These are phyloP conservation scores for Groenewaldozyma sp. DNA, from an alignment of 1,139 yeast genomes.

Conservation along the genomic window DNA sequence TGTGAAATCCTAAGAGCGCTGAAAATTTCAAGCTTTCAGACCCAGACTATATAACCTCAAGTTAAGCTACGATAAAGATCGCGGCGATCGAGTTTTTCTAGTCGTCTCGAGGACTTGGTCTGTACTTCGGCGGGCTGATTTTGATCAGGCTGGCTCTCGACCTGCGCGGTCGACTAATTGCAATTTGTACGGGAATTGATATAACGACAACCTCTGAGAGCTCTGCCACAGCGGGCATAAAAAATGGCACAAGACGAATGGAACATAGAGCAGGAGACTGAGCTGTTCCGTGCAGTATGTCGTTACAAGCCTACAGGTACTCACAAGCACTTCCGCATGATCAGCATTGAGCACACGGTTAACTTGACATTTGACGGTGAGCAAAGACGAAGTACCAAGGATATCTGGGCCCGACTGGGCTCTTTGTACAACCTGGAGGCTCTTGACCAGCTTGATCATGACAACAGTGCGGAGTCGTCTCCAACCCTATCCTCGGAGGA, in stretches of 20 bases:
- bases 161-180: no score
- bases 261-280: slow-evolving; percentile 59
- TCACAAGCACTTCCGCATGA: slow-evolving; percentile 52
- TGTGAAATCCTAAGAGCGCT: not conserved
- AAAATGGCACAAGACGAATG: slow-evolving; percentile 26
- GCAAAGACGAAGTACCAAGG: slow-evolving; percentile 27
- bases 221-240: no score
- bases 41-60: no score
- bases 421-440: slow-evolving; percentile 47
- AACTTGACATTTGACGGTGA: slow-evolving; percentile 28
- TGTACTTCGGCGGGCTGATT: no score
- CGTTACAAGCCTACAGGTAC: slow-evolving; percentile 60
- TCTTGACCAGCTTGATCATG: slow-evolving; percentile 32
- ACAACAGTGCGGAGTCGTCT: slow-evolving; percentile 2
- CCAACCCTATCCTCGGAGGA: not conserved
- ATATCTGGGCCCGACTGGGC: slow-evolving; percentile 51
- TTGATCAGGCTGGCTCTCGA: no score
- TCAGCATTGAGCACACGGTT: slow-evolving; percentile 43
- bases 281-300: slow-evolving; percentile 55
- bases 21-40: slow-evolving; percentile 1
- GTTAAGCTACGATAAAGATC: no score
- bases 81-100: no score
- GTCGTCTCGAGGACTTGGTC: no score
- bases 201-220: no score
- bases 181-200: no score